phyloP scores from a whole-genome alignment of 1,139 yeast species.

The Pichia sp. region DNA sequence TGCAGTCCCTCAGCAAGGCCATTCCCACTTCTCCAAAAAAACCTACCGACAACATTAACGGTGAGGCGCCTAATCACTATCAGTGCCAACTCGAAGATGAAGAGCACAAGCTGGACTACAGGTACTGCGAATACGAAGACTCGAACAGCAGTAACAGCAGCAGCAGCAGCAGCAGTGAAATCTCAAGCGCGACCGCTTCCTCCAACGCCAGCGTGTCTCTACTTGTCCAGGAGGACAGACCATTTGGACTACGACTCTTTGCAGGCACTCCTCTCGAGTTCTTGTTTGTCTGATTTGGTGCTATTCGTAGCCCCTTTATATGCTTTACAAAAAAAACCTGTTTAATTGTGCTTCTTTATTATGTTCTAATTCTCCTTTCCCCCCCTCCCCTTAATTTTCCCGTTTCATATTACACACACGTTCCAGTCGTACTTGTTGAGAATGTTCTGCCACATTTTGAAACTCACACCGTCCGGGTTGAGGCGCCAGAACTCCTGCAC shows the following conservation, averaged over 20 bases:
- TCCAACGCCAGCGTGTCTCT: background rate
- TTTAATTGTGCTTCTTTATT: too few relatives aligned
- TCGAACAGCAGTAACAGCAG: background rate
- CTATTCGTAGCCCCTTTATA: too few relatives aligned
- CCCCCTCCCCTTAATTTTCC: background rate
- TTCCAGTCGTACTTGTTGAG: conserved; percentile 26
- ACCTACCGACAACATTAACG: background rate
- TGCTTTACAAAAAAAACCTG: too few relatives aligned
- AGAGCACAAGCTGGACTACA: background rate
- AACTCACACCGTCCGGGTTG: conserved; percentile 23
- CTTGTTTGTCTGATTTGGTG: too few relatives aligned
- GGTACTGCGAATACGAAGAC: background rate
- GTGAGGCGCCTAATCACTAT: too few relatives aligned
- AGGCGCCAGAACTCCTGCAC: conserved; percentile 24
- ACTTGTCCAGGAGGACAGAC: background rate
- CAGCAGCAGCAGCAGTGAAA: background rate
- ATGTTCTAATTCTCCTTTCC: background rate
- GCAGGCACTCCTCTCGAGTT: background rate
- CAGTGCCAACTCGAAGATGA: too few relatives aligned
- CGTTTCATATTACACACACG: conserved; percentile 21
- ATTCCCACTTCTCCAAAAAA: background rate
- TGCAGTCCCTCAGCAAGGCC: conserved; percentile 1
- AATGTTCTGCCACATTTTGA: conserved; percentile 23
- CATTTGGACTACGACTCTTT: conserved; percentile 1
- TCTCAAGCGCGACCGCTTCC: background rate